These are phyloP conservation scores for Usnea hakonensis DNA, from an alignment of 495 filamentous ascomycete species.

Conservation along the genomic window DNA sequence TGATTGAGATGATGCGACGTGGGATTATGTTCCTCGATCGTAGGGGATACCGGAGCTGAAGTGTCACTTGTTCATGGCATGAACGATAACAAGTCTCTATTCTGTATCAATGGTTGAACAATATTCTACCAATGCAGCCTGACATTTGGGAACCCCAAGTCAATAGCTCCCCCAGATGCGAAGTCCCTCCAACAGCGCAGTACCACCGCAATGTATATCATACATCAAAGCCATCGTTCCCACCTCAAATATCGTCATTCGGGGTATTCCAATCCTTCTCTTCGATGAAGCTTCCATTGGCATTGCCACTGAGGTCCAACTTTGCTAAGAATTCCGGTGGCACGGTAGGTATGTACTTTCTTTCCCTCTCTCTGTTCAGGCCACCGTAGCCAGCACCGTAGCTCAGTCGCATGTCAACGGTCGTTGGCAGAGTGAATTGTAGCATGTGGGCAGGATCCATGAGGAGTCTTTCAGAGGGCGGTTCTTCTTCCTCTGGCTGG, in stretches of 20 bases:
- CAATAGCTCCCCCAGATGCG: neutral
- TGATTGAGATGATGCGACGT: neutral
- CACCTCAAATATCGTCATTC: constrained; percentile 14
- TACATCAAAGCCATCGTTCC: neutral
- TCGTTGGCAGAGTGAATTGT: constrained; percentile 88
- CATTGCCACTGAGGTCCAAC: constrained; percentile 57
- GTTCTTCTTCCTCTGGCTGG: constrained; percentile 20
- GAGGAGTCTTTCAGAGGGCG: constrained; percentile 52
- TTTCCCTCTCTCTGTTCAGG: constrained; percentile 79
- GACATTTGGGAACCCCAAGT: neutral
- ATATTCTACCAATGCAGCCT: neutral
- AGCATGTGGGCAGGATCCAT: constrained; percentile 87
- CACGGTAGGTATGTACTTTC: constrained; percentile 94
- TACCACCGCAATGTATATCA: constrained; percentile 8
- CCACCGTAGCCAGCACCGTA: constrained; percentile 95
- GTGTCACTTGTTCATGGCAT: neutral
- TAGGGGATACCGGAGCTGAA: neutral
- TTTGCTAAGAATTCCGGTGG: constrained; percentile 88
- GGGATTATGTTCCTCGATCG: neutral
- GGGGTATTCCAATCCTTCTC: constrained; percentile 19
- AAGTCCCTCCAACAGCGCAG: neutral
- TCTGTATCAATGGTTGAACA: neutral
- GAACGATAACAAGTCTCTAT: neutral
- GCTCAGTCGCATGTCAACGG: constrained; percentile 92
- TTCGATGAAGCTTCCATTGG: constrained; percentile 14